Percentiles rank a stretch among this genome's conserved stretches.
Evolutionary conservation across 805 yeast species (phyloP).

Genomic region (Jamesozyma lodderae): DNA sequence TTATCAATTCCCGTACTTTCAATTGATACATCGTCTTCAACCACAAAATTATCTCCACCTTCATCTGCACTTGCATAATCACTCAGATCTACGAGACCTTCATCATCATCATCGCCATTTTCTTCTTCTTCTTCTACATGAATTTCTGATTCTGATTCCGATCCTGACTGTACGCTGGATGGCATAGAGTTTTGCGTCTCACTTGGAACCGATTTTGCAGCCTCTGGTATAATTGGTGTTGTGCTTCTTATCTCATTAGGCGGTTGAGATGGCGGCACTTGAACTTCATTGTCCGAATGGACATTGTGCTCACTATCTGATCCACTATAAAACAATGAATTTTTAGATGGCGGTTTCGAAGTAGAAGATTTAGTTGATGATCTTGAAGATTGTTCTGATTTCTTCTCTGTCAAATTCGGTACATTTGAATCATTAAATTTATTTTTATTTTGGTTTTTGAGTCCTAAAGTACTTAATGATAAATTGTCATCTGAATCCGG

Average conservation of each 20-base stretch:
- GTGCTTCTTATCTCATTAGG: too few relatives aligned
- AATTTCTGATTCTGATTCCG: neutral
- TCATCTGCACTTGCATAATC: neutral
- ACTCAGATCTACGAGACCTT: neutral
- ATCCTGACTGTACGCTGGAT: neutral
- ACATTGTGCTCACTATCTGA: neutral
- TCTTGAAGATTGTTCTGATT: too few relatives aligned
- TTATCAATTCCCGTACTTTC: neutral
- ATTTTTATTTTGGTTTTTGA: neutral
- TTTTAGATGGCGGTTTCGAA: too few relatives aligned
- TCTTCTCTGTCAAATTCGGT: neutral
- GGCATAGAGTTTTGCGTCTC: too few relatives aligned
- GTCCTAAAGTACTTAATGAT: too few relatives aligned
- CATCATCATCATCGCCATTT: neutral
- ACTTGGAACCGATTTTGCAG: too few relatives aligned
- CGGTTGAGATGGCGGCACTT: too few relatives aligned
- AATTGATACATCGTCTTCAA: neutral
- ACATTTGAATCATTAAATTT: neutral
- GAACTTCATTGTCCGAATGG: neutral
- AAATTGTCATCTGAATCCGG: constrained; percentile 1
- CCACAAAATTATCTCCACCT: neutral
- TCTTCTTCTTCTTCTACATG: neutral
- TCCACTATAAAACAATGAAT: too few relatives aligned
- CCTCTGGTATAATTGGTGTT: too few relatives aligned
- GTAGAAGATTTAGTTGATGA: too few relatives aligned